Evolutionary conservation across 495 filamentous ascomycete genomes (phyloP).

Genomic region (Xylaria palmicola): DNA sequence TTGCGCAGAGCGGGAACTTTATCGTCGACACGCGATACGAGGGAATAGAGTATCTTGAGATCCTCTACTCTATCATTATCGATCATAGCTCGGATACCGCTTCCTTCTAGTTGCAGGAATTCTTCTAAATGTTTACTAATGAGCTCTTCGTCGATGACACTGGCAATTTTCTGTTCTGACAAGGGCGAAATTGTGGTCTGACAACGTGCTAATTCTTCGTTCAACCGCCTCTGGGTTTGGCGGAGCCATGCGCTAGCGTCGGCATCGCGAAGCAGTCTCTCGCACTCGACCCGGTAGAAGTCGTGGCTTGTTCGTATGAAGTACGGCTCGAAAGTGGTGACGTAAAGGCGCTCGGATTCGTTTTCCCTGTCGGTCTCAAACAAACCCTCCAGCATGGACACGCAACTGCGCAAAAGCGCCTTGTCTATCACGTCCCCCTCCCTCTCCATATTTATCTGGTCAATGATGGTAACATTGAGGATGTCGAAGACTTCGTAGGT

Average conservation of each 20-base stretch:
- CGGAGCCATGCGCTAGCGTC: slow-evolving; percentile 83
- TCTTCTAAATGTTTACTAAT: slow-evolving; percentile 74
- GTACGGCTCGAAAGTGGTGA: slow-evolving; percentile 75
- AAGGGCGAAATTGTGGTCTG: slow-evolving; percentile 68
- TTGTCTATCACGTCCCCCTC: slow-evolving; percentile 88
- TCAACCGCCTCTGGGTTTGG: slow-evolving; percentile 68
- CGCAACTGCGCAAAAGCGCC: slow-evolving; percentile 73
- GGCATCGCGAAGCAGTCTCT: slow-evolving; percentile 67
- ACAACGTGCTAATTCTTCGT: slow-evolving; percentile 80
- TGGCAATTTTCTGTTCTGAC: slow-evolving; percentile 70
- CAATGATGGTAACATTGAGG: slow-evolving; percentile 77
- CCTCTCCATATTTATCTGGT: slow-evolving; percentile 89
- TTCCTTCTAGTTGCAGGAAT: slow-evolving; percentile 79
- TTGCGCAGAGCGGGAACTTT: slow-evolving; percentile 69
- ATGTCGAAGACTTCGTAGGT: slow-evolving; percentile 61
- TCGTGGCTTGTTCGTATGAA: slow-evolving; percentile 67
- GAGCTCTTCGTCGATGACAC: slow-evolving; percentile 77
- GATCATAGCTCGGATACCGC: slow-evolving; percentile 84
- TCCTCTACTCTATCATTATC: slow-evolving; percentile 81
- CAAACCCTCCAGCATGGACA: slow-evolving; percentile 87
- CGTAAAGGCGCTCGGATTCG: slow-evolving; percentile 75
- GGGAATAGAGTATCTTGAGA: slow-evolving; percentile 70
- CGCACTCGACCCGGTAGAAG: slow-evolving; percentile 78
- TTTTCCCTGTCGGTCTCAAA: slow-evolving; percentile 78
- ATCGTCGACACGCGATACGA: slow-evolving; percentile 74